phyloP scores from a whole-genome alignment of 139 green algal genomes.

The Auxenochlorella protothecoides region DNA sequence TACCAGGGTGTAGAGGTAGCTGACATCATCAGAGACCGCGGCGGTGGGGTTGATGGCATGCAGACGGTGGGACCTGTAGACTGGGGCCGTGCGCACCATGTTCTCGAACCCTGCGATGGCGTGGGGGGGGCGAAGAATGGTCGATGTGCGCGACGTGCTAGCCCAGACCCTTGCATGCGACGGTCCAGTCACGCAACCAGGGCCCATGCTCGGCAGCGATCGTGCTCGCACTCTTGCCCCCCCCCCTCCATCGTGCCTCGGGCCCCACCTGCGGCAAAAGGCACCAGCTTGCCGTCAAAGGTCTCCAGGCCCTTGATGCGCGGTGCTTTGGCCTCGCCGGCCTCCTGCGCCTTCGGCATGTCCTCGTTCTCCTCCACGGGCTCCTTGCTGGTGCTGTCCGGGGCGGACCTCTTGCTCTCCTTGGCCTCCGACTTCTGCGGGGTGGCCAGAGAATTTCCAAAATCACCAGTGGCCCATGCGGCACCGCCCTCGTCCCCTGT shows the following conservation, averaged over 20 bases:
- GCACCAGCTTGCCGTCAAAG: constrained; percentile 11
- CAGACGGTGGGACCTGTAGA: constrained; percentile 12
- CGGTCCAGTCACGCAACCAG: not conserved
- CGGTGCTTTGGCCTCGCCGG: too few species aligned
- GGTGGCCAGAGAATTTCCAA: too few species aligned
- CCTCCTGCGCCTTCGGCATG: too few species aligned
- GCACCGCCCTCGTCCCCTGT: too few species aligned
- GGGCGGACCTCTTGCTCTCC: too few species aligned
- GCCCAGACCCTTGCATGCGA: too few species aligned
- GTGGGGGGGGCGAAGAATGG: too few species aligned
- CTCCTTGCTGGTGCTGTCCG: too few species aligned
- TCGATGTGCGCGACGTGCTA: not conserved
- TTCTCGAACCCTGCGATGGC: constrained; percentile 2
- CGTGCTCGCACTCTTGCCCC: too few species aligned
- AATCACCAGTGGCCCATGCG: too few species aligned
- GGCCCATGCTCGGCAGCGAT: not conserved
- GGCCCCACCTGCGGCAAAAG: constrained; percentile 5
- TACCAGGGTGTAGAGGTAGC: constrained; percentile 14
- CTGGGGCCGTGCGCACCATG: constrained; percentile 4
- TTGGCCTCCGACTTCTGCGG: too few species aligned
- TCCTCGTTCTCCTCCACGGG: too few species aligned
- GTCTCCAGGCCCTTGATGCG: constrained; percentile 1
- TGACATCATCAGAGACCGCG: constrained; percentile 5
- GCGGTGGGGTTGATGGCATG: constrained; percentile 14
- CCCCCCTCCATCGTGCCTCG: not conserved